These are phyloP conservation scores for Spathaspora boniae DNA, from an alignment of 805 yeast species.

Conservation along the genomic window DNA sequence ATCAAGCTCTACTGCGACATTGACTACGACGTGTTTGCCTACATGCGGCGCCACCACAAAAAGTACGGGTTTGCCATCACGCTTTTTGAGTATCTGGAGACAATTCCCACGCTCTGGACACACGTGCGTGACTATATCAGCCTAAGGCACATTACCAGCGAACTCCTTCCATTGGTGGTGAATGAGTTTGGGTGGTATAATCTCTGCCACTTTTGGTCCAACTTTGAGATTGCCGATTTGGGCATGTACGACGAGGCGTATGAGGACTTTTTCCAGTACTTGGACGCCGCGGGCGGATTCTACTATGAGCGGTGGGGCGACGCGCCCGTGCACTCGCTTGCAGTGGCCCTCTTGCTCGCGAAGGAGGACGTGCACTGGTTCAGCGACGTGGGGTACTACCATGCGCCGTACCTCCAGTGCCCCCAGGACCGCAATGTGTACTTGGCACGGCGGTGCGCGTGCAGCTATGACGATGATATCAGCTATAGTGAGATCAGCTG, in stretches of 20 bases:
- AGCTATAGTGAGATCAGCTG: slow-evolving; percentile 19
- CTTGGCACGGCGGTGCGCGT: slow-evolving; percentile 28
- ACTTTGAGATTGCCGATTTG: slow-evolving; percentile 71
- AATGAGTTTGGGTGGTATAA: slow-evolving; percentile 40
- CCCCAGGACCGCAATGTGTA: slow-evolving; percentile 39
- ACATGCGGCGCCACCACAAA: slow-evolving; percentile 52
- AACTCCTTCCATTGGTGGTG: slow-evolving; percentile 4
- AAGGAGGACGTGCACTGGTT: slow-evolving; percentile 63
- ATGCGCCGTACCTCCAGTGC: slow-evolving; percentile 63
- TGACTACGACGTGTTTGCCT: slow-evolving; percentile 58
- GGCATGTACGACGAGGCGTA: slow-evolving; percentile 64
- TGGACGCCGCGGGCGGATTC: slow-evolving; percentile 73
- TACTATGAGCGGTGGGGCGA: slow-evolving; percentile 93
- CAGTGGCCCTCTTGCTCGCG: slow-evolving; percentile 59
- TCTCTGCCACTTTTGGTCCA: slow-evolving; percentile 80
- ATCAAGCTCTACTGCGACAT: slow-evolving; percentile 59
- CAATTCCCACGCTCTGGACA: slow-evolving; percentile 65
- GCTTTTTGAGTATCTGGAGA: slow-evolving; percentile 57
- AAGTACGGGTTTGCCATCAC: slow-evolving; percentile 67
- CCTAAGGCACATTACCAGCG: slow-evolving; percentile 11
- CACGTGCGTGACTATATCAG: slow-evolving; percentile 48
- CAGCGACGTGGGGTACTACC: slow-evolving; percentile 72
- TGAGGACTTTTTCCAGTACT: slow-evolving; percentile 53
- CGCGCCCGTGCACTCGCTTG: slow-evolving; percentile 86
- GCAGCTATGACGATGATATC: slow-evolving; percentile 39